Base-by-base conservation (phyloP, 2,329 filamentous ascomycete genomes). In the Botrytis cinerea region DNA sequence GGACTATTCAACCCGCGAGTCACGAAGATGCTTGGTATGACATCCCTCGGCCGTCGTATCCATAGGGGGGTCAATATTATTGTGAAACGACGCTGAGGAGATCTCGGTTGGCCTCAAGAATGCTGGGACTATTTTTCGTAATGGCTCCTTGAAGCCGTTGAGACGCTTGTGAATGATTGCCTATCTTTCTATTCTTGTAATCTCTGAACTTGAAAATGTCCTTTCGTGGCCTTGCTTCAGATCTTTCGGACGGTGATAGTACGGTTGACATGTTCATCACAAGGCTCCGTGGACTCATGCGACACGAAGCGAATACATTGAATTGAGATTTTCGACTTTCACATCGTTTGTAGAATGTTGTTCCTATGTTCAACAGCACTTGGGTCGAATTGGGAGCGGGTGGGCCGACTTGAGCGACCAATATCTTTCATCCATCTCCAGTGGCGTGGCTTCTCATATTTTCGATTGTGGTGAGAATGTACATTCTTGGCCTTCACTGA, bases 61-160 rank as follows among this genome's bases (percentile, higher is more conserved):
- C 48, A 57, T 28, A 18, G 60, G 54, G 60, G 46, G 45, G 32
- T 59, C 32, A 18, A n/a, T 28, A 28, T 46, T 67, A 64, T 78
- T 28, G 40, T 78, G 78, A 79, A 79, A 79, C 78, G 67, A 63
- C 51, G 72, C 76, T 79, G 77, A 77, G 77, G 76, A 73, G 62
- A 73, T 67, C 74, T 78, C 75, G 76, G 74, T 73, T 75, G 76
- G 76, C 75, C 71, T 78, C 76, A 76, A 73, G 74, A 69, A 68
- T 72, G 46, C 48, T 59, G 61, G 40, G 46, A 46, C 61, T n/a
- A n/a, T 18, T 70, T 59, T 38, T 57, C 25, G n/a, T 46, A 40
- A 72, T 45, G 70, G 18, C 61, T 51, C 25, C 32, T n/a, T 54
- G 25, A 25, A 61, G 57, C 68, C 40, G 40, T 62, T 69, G 57